Evolutionary conservation across 495 filamentous ascomycete genomes (phyloP).

Genomic region (Aspergillus diversus): DNA sequence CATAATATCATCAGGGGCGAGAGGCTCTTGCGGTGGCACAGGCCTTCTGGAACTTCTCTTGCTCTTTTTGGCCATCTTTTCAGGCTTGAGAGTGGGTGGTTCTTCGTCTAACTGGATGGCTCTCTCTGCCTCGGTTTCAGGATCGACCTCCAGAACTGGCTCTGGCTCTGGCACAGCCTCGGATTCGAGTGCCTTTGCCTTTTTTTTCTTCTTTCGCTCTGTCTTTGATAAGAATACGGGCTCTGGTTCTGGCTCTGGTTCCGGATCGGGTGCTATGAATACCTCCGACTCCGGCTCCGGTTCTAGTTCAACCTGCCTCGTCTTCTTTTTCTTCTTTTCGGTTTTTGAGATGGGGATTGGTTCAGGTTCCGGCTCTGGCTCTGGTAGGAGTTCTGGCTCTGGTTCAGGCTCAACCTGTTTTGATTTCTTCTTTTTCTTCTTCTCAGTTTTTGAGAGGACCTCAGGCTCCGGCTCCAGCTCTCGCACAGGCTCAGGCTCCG

Average conservation of each 20-base stretch:
- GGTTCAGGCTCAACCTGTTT: slow-evolving; percentile 25
- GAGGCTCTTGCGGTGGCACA: slow-evolving; percentile 18
- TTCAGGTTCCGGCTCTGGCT: slow-evolving; percentile 36
- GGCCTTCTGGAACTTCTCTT: slow-evolving; percentile 23
- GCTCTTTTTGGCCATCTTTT: slow-evolving; percentile 28
- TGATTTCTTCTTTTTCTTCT: slow-evolving; percentile 26
- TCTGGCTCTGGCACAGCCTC: slow-evolving; percentile 6
- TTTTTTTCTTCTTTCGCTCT: slow-evolving; percentile 20
- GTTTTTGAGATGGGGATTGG: slow-evolving; percentile 16
- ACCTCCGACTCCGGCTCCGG: slow-evolving; percentile 27
- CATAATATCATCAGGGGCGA: slow-evolving; percentile 24
- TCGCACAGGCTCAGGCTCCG: slow-evolving; percentile 11
- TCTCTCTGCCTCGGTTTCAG: slow-evolving; percentile 13
- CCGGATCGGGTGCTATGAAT: slow-evolving; percentile 9
- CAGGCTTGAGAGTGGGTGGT: slow-evolving; percentile 22
- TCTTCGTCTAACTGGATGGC: slow-evolving; percentile 15
- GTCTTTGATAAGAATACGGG: slow-evolving; percentile 16
- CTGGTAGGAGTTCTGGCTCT: slow-evolving; percentile 27
- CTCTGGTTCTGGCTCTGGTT: slow-evolving; percentile 27
- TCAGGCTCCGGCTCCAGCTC: slow-evolving; percentile 19
- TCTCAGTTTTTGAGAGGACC: slow-evolving; percentile 15
- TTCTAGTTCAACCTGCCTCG: slow-evolving; percentile 23
- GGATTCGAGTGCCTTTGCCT: slow-evolving; percentile 17
- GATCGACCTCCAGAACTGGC: slow-evolving; percentile 7
- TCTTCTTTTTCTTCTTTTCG: slow-evolving; percentile 25